Base-by-base conservation (phyloP, 768 basidiomycete species). In the Dioszegia aurantiaca region DNA sequence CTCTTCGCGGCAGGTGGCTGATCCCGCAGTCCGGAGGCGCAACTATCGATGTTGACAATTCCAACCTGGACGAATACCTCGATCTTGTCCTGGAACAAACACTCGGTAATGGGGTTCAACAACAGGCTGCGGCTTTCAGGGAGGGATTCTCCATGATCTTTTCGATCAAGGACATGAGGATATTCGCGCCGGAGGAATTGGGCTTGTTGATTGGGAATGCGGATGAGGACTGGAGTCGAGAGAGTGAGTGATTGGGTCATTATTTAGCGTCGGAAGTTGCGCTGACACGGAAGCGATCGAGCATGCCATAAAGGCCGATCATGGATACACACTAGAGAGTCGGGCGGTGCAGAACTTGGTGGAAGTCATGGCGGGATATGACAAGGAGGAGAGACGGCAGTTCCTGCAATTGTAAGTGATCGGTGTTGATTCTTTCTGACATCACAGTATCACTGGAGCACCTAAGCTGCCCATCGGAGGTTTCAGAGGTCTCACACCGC, bases 391-490 rank as follows among this genome's bases (percentile, higher is more conserved):
- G 17, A 86, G 93, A 30, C 86, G 95, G 62, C 87, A 88, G 53
- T 95, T 87, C 78, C 79, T 99, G 30, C 93, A 97, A 74, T 99
- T 98, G 75, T 76, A 44, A 68, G 74, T 68, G 24, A 19, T n/a
- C 21, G 17, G 17, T 6, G 53, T 48, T 58, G n/a, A 58, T 51
- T 3, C 10, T 58, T n/a, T n/a, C n/a, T n/a, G n/a, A n/a, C n/a
- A n/a, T n/a, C n/a, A n/a, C 61, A 76, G 75, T 77, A 90, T 95
- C 62, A 98, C 95, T 11, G 95, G 95, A 41, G 94, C 93, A 72
- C 93, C 93, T 17, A 95, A 94, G 77, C 76, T 97, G 39, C 93
- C 93, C 17, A 94, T 97, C 54, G 93, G 93, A 67, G 93, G 92
- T 44, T 99, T 98, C 87, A 86, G 89, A 57, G 92, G 90, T 4